Evolutionary conservation across 2,329 filamentous ascomycete species (phyloP), one percentile per base, ranked within the genome.

Genomic region (Aureobasidium musti): DNA sequence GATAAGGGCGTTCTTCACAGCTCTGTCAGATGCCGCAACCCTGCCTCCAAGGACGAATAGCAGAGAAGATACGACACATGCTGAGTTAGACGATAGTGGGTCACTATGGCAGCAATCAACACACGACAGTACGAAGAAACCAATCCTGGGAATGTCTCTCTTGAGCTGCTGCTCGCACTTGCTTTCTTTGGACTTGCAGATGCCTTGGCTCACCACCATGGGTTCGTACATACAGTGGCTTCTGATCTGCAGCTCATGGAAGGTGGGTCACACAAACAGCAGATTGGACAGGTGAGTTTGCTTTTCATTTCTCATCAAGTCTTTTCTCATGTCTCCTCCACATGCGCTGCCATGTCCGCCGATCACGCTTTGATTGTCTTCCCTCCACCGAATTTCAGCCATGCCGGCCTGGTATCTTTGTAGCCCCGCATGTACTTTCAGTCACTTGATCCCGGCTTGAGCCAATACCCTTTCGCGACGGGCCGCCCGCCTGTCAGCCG

Each of bases 141-240:
- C 92, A 63, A 84, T 97, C 71, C 80, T 95, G 68, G 84, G 85
- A 70, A 97, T 95, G 83, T 87, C 86, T 73, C 76, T 91, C 63
- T 97, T 91, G 88, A 82, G 87, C 72, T 91, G 90, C 78, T 77
- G 89, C 66, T 88, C 87, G 69, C 88, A 87, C 76, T 78, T 96
- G 69, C 79, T 92, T 71, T 88, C 92, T 81, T 79, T 97, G 74
- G 83, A 89, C 71, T 78, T 82, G 70, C 90, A 92, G 78, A 96
- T 97, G 92, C 94, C 94, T 70, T 98, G 94, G 94, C 84, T 97
- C 66, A 84, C 83, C 74, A 91, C 91, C 75, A 81, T 86, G 71
- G 77, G 95, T 68, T 90, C 90, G 67, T 85, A 97, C 78, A 77
- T 89, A 71, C 91, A 95, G 79, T 89, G 90, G 82, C 83, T 87